Percentiles rank a stretch among this genome's conserved stretches.
Evolutionary conservation across 257 asterid species (phyloP).

Genomic region (Solanum pinnatisectum): DNA sequence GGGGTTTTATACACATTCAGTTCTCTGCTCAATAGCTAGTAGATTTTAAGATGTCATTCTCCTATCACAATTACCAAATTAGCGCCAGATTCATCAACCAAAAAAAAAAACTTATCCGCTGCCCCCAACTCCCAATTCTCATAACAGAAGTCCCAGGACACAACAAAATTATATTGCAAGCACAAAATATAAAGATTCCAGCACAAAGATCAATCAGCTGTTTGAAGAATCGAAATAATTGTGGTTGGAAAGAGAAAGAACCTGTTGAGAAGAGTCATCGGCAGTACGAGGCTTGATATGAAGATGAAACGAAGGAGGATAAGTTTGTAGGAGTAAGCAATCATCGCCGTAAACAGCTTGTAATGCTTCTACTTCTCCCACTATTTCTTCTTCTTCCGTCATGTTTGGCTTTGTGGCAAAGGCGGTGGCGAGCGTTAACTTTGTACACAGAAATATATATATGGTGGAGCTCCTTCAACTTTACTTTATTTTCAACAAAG

Average conservation of each 20-base stretch:
- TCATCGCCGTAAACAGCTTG: constrained; percentile 74
- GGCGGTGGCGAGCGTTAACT: neutral
- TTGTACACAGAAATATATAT: neutral
- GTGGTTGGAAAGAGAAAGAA: neutral
- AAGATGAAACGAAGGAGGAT: constrained; percentile 65
- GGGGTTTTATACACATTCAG: neutral
- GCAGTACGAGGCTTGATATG: constrained; percentile 90
- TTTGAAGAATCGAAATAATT: too few relatives aligned
- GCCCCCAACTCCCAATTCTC: neutral
- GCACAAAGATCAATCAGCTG: neutral
- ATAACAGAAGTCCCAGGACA: neutral
- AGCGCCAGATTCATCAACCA: neutral
- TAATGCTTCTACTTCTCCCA: constrained; percentile 66
- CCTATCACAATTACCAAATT: neutral
- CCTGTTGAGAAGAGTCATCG: constrained; percentile 82
- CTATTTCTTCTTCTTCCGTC: constrained; percentile 59
- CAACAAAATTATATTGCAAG: neutral
- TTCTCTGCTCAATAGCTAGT: neutral
- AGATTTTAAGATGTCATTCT: neutral
- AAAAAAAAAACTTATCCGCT: neutral
- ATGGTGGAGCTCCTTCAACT: neutral
- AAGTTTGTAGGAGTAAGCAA: constrained; percentile 36
- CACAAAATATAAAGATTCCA: neutral
- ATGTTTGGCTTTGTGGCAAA: constrained; percentile 1
- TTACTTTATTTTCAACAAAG: neutral